phyloP scores from a whole-genome alignment of 2,329 filamentous ascomycete species.

The Teratosphaeria epicoccoides region DNA sequence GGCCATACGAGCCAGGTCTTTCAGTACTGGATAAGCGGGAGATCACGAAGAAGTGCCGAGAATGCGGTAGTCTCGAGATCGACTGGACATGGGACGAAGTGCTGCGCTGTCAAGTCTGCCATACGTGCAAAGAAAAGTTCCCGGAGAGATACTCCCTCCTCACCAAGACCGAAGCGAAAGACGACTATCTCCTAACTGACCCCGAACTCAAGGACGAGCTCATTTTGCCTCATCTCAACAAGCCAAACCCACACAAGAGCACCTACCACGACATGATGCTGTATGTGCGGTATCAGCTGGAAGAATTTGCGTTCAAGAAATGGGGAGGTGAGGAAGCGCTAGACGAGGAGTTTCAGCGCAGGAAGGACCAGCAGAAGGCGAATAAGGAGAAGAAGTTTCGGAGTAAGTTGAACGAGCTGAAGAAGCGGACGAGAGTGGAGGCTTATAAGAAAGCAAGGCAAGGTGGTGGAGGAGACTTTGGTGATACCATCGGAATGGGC shows the following conservation, averaged over 20 bases:
- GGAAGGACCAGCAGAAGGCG: constrained; percentile 68
- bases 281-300: constrained; percentile 84
- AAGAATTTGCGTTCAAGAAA: constrained; percentile 87
- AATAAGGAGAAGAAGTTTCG: constrained; percentile 88
- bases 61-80: constrained; percentile 76
- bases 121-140: constrained; percentile 72
- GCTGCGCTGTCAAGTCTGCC: constrained; percentile 66
- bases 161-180: constrained; percentile 91
- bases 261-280: constrained; percentile 99
- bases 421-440: constrained; percentile 86
- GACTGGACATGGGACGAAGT: constrained; percentile 92
- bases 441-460: constrained; percentile 65
- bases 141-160: constrained; percentile 91
- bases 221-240: constrained; percentile 74
- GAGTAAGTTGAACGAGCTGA: constrained; percentile 75
- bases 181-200: constrained; percentile 92
- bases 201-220: constrained; percentile 84
- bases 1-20: constrained; percentile 82
- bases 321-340: constrained; percentile 82
- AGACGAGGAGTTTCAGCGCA: constrained; percentile 76
- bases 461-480: constrained; percentile 51
- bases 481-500: constrained; percentile 57
- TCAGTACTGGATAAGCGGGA: constrained; percentile 53
- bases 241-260: constrained; percentile 88
- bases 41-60: constrained; percentile 59